Base-by-base conservation (phyloP, 129 eudicot species). In the Lonicera japonica region DNA sequence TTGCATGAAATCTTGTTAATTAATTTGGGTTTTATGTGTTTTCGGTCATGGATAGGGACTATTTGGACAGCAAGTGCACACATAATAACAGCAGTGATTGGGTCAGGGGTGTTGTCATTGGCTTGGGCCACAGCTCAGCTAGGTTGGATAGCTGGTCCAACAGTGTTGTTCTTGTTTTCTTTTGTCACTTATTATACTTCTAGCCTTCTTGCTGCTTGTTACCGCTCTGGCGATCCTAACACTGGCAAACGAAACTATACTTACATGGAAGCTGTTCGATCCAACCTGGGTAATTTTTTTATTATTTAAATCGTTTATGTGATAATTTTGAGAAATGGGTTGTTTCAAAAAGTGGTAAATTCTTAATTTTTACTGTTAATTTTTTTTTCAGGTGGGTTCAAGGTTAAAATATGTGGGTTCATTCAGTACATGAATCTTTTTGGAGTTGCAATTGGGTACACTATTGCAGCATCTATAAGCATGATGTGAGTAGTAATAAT, bases 61-160 rank as follows among this genome's bases (percentile, higher is more conserved):
- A 91, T 92, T 10, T 92, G 98, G 98, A 92, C 96, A 15, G 96
- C 96, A 61, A 92, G 98, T 77, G 90, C 97, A 63, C 97, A 91
- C 67, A 91, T 91, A 24, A 84, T 91, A 58, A 91, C 97, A 51
- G 98, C 98, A 5, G 98, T 92, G 14, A 92, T 92, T 45, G 98
- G 98, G 9, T 91, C 98, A 19, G 98, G 99, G 5, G 99, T 92
- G 60, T 39, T 92, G 73, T 92, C 99, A 0, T 60, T 92, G 76
- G 99, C 99, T 21, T 92, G 99, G 99, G 99, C 99, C 46, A 77
- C 78, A 0, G 99, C 96, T 12, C 99, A 92, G 53, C 85, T 92
- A 4, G 99, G 99, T 0, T 92, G 99, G 99, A 52, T 92, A 12
- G 99, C 99, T 17, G 99, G 99, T 14, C 99, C 99, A 14, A 74